Evolutionary conservation across 23 red algal genomes (phyloP), one percentile per base, ranked within the genome.

Genomic region (Agarophyton chilense): DNA sequence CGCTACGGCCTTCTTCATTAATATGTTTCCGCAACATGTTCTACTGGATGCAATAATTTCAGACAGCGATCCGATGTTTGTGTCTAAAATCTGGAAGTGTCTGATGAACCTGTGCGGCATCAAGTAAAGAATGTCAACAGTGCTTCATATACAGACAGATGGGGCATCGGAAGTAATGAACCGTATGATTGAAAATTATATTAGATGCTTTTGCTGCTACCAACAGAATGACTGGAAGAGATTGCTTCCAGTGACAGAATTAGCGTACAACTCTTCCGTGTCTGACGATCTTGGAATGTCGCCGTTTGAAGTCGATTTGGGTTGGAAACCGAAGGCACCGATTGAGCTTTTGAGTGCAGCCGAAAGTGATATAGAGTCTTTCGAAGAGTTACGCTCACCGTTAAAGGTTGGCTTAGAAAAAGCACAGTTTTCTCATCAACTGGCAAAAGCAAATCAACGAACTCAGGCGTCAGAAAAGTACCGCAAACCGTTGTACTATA

Each of bases 1-100:
- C 16, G 55, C 55, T 49, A 28, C 14, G 4, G n/a, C 79, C 21
- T 83, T 83, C 55, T 66, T 83, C 36, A 0, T 55, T 4, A 17
- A 43, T 8, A 83, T 83, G 65, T n/a, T 83, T 83, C 43, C 79
- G 4, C 79, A 83, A 5, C 79, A 83, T 57, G 55, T 35, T 14
- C 58, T 83, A 3, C 53, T 55, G 16, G 79, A 83, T 67, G 5
- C 55, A 8, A 66, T 83, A 8, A 83, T 83, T 17, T 83, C 79
- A 42, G 79, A 83, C 22, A 5, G 56, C 13, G 79, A 63, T 47
- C 60, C 79, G 42, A 42, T 14, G 1, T 83, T 83, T 35, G 0
- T 57, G 9, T 83, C 79, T 31, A 3, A 34, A 0, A 49, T 83
- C 35, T 2, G 79, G 53, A 17, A 41, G 28, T 18, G 11, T 5